Conservation (phyloP, 1,284 basidiomycete species). For the Heterobasidion irregulare region DNA sequence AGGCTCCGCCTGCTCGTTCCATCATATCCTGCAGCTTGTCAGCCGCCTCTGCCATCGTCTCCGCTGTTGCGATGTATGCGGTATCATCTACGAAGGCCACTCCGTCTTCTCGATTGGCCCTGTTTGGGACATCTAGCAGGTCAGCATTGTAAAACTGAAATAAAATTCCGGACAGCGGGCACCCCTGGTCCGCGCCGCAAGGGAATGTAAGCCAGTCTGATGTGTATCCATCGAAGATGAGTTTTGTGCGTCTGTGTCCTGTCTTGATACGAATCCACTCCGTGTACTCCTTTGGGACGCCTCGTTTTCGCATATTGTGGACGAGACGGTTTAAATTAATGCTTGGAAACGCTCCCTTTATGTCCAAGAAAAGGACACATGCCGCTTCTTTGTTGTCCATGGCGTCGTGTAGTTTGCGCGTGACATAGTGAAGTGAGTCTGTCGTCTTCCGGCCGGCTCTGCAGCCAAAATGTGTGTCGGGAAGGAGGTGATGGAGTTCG, state of each 20-base stretch:
- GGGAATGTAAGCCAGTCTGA: background rate
- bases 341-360: conserved; percentile 32
- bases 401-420: conserved; percentile 16
- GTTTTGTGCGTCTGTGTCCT: conserved; percentile 6
- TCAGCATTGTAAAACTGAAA: conserved; percentile 26
- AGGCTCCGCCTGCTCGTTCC: conserved; percentile 11
- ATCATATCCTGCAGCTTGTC: conserved; percentile 14
- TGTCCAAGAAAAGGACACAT: conserved; percentile 27
- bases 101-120: conserved; percentile 9
- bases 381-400: conserved; percentile 16
- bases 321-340: conserved; percentile 18
- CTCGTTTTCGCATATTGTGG: conserved; percentile 28
- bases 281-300: conserved; percentile 9
- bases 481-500: conserved; percentile 16
- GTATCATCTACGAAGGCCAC: conserved; percentile 23
- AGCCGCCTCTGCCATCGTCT: conserved; percentile 11
- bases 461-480: conserved; percentile 25
- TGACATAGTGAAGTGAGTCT: conserved; percentile 26
- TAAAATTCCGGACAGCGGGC: conserved; percentile 21
- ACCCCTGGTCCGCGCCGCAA: conserved; percentile 4
- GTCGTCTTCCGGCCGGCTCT: conserved; percentile 24
- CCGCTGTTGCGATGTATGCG: conserved; percentile 9
- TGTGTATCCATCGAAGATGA: background rate
- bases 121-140: conserved; percentile 14
- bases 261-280: conserved; percentile 14